Percentiles rank a stretch among this genome's conserved stretches.
Evolutionary conservation across 2,329 filamentous ascomycete species (phyloP).

Genomic region (Diaporthe aspalathi): DNA sequence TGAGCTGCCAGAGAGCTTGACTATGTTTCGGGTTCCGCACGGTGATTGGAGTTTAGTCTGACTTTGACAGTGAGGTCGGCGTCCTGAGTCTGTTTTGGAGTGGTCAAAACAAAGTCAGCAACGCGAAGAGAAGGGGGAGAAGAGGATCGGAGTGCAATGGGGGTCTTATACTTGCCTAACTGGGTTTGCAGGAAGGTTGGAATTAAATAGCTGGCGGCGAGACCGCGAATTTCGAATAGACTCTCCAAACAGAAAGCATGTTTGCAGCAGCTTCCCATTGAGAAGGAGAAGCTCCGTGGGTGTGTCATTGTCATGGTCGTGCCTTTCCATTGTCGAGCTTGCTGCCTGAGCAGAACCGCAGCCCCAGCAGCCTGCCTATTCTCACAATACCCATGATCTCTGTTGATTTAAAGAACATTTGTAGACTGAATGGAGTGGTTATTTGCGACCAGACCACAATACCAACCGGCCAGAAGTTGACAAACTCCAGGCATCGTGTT

Average conservation of each 20-base stretch:
- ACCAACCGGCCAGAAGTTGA: background rate
- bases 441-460: background rate
- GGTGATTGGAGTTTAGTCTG: background rate
- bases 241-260: background rate
- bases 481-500: background rate
- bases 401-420: background rate
- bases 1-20: background rate
- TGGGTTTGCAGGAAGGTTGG: background rate
- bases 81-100: background rate
- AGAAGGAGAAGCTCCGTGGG: background rate
- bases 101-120: background rate
- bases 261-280: background rate
- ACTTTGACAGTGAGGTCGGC: no score
- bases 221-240: background rate
- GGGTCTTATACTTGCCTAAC: background rate
- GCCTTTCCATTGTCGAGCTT: conserved; percentile 4
- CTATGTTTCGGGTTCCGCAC: background rate
- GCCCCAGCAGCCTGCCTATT: background rate
- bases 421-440: background rate
- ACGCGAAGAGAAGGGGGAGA: background rate
- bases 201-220: background rate
- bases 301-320: background rate
- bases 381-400: background rate
- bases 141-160: background rate
- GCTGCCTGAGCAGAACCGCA: background rate